Evolutionary conservation across 2,329 filamentous ascomycete genomes (phyloP), one percentile per base, ranked within the genome.

Genomic region (Colletotrichum tropicale): DNA sequence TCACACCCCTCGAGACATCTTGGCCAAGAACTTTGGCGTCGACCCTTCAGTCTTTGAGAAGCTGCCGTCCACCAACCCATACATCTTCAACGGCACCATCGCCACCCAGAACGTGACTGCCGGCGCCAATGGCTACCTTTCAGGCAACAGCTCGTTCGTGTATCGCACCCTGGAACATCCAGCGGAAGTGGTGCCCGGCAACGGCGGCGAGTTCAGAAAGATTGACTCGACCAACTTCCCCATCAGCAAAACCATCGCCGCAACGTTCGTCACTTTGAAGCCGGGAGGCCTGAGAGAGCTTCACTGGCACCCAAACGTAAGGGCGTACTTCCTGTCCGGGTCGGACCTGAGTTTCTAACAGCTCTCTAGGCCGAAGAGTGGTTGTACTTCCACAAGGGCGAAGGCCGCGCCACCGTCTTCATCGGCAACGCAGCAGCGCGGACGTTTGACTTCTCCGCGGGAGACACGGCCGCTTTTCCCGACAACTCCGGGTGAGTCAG

Each of bases 21-120:
- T 94, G 0, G 92, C 92, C 43, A 94, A 93, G 84, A 94, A 94
- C 85, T 94, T 94, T 77, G 91, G 91, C 26, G 87, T 94, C 24
- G 86, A 90, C 65, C 86, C 88, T 26, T 88, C 88, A 1, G 87
- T 92, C 61, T 94, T 94, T 77, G 86, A 90, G 77, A 87, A 86
- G 8, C 85, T 94, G 26, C 92, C 92, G 0, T 80, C 86, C 1
- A 86, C 88, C 2, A 90, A 90, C 78, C 92, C 92, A 0, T 93
- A 93, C 81, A 94, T 94, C 78, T 80, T 90, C 66, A 91, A 92
- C 77, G 89, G 86, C 36, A 91, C 89, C 0, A 82, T 90, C 66
- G 88, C 86, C 79, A 86, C 83, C 16, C 83, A 85, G 21, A 86
- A 86, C n/a, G 86, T 89, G 12, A 87, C 86, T 2, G 82, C 82